Percentiles rank a stretch among this genome's conserved stretches.
These are phyloP conservation scores for Komagataella ulmi DNA, from an alignment of 805 yeast species.

Conservation along the genomic window DNA sequence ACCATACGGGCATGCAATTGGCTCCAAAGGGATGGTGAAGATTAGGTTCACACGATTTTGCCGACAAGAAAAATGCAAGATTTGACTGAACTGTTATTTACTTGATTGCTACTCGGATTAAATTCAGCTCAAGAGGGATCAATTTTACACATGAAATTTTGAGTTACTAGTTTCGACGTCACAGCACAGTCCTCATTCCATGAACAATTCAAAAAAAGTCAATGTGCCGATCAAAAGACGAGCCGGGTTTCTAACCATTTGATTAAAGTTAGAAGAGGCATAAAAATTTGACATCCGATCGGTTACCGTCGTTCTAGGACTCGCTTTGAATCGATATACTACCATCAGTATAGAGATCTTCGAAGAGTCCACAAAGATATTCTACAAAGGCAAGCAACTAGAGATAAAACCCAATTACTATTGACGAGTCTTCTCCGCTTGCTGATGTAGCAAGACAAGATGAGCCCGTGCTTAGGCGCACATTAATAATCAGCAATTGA, in stretches of 20 bases:
- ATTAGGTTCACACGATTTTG: neutral
- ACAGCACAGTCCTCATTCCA: neutral
- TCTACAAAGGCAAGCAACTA: neutral
- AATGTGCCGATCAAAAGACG: neutral
- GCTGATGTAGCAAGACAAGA: neutral
- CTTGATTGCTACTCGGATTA: neutral
- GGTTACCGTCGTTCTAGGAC: conserved; percentile 12
- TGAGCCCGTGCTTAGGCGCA: neutral
- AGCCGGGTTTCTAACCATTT: neutral
- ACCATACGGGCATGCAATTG: neutral
- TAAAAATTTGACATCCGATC: conserved; percentile 4
- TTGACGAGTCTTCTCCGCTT: neutral
- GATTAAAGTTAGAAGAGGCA: neutral
- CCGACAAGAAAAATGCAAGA: neutral
- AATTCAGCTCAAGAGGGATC: neutral
- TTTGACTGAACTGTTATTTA: neutral
- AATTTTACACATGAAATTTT: neutral
- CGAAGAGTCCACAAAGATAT: conserved; percentile 19
- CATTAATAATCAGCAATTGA: too few relatives aligned
- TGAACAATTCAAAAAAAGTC: neutral
- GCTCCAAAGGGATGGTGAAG: neutral
- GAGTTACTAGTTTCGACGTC: neutral
- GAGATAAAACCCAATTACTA: neutral
- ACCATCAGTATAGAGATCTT: conserved; percentile 21
- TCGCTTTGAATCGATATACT: conserved; percentile 26